Evolutionary conservation across 1,139 yeast species (phyloP), one percentile per base, ranked within the genome.

Genomic region (Hansenula lynferdii): DNA sequence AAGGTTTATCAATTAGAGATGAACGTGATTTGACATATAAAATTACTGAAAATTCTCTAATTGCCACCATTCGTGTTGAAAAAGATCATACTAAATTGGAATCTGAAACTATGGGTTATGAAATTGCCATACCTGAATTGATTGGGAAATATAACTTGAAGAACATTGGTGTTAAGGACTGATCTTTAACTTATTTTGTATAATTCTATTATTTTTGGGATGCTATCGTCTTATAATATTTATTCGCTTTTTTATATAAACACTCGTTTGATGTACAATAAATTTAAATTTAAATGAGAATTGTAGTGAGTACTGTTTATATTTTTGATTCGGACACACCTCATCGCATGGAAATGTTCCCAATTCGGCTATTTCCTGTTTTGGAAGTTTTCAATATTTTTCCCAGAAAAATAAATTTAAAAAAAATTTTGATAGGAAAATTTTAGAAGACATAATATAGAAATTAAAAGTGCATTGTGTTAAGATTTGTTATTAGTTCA

Each of bases 11-110:
- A 3, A 39, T 43, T 15, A 50, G 53, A 15, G 50, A 54, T 28
- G 48, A 53, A 28, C 49, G 52, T 22, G 56, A 50, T 19, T 51
- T 52, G 34, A 32, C 44, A 22, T 76, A 80, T 53, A 80, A 86
- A 28, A 63, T 80, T 15, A 68, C 70, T 9, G 65, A 69, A 3
- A 77, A 78, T 35, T 71, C 86, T 4, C 62, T 89, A 42, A 76
- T 83, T 9, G 77, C 89, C 8, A 77, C 85, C 1, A 60, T 87
- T 31, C 87, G 81, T 50, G 82, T 85, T 38, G 96, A 89, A 57
- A 69, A 69, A 40, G 80, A 84, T 47, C 69, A 71, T 18, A 52
- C 48, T n/a, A 69, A 74, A 43, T 53, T 63, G 2, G 61, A 67
- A n/a, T 76, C 85, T 33, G 64, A 68, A 26, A 79, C 90, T 5